Evolutionary conservation across 805 yeast genomes (phyloP).

Genomic region (Yarrowia hollandica): DNA sequence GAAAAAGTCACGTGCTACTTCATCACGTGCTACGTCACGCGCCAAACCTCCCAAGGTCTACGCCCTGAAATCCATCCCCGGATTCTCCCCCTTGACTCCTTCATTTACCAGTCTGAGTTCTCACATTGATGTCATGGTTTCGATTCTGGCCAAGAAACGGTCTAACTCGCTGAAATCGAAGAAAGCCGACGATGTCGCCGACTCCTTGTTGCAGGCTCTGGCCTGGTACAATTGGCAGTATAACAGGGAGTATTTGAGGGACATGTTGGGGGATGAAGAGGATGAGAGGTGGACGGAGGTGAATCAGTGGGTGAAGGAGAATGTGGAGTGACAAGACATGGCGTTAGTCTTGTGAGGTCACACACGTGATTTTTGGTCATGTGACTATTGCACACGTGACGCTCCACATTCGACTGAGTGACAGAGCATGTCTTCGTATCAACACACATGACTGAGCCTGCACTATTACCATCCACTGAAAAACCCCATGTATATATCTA

Average conservation of each 20-base stretch:
- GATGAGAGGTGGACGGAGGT: background rate
- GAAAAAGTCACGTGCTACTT: background rate
- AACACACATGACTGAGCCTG: too few relatives aligned
- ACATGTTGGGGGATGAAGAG: background rate
- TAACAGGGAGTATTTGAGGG: background rate
- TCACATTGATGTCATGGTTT: background rate
- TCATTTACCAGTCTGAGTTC: background rate
- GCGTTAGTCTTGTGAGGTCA: too few relatives aligned
- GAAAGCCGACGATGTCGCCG: slow-evolving; percentile 24
- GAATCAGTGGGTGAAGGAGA: background rate
- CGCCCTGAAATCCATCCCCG: background rate
- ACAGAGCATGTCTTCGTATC: too few relatives aligned
- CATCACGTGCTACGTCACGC: background rate
- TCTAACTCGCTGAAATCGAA: background rate
- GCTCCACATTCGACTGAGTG: too few relatives aligned
- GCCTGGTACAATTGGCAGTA: slow-evolving; percentile 26
- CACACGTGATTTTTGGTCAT: too few relatives aligned
- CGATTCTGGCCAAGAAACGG: slow-evolving; percentile 1
- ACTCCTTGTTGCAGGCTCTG: slow-evolving; percentile 22
- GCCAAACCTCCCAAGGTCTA: too few relatives aligned
- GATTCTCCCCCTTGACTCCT: background rate
- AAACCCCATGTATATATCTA: too few relatives aligned
- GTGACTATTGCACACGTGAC: too few relatives aligned
- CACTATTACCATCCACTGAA: too few relatives aligned
- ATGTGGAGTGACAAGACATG: background rate